Evolutionary conservation across 139 green algal genomes (phyloP), one percentile per base, ranked within the genome.

Genomic region (Eudorina sp.): DNA sequence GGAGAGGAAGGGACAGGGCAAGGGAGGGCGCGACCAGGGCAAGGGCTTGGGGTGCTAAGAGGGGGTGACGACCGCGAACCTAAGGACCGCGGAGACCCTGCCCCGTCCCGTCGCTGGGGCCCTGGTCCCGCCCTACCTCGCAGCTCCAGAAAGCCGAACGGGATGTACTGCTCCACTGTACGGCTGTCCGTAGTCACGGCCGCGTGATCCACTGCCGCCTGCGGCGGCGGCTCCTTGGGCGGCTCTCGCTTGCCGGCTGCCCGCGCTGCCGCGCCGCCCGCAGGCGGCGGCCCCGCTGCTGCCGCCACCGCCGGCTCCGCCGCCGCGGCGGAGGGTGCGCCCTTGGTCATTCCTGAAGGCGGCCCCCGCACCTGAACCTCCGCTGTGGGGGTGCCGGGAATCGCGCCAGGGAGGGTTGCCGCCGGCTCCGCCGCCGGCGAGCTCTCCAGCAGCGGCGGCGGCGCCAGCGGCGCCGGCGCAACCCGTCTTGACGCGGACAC

Each of bases 121-220:
- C n/a, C n/a, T n/a, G n/a, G n/a, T n/a, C 64, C 21, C 36, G 13
- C 58, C 78, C 8, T 45, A 76, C 64, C 23, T 31, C 45, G 21
- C n/a, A 87, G 81, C 45, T 87, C 81, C 45, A 87, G 62, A 9
- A 78, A 87, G 21, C 81, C 81, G 51, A 87, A 87, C 21, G 81
- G 81, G 45, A 87, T 87, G 64, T 87, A 87, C 64, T 87, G 58
- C 60, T 87, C 64, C 0, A 78, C 31, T 1, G 62, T 55, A 27
- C 64, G 81, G 40, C 41, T 23, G 40, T 79, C 70, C 11, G 21
- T 72, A 7, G 21, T 72, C 6, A 72, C 21, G 19, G 62, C 3
- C 62, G 38, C 31, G 62, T 72, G 62, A 2, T 38, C 62, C 19
- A 72, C 62, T 11, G 62, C 62, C n/a, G 21, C 41, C 23, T 23